Conservation (phyloP, 78 protist species). For the Planoprotostelium fungivorum region DNA sequence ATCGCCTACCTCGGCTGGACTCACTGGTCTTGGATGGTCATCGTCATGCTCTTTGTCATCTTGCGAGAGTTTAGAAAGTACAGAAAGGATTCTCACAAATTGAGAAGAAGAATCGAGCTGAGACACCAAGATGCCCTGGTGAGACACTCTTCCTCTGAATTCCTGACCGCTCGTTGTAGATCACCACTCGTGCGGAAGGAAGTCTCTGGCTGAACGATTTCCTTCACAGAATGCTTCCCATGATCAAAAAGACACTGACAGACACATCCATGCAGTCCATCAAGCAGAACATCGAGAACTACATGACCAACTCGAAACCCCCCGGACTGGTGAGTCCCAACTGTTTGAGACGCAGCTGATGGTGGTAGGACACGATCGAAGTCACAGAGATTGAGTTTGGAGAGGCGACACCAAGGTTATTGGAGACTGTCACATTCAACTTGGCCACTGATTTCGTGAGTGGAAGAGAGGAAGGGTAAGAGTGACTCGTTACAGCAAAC, state of each 20-base stretch:
- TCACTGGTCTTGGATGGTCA: neutral
- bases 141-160: neutral
- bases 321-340: neutral
- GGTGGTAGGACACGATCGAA: neutral
- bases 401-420: neutral
- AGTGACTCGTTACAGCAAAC: neutral
- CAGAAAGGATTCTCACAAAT: neutral
- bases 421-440: neutral
- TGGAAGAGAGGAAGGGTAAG: neutral
- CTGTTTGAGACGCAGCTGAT: neutral
- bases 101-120: neutral
- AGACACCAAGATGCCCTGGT: neutral
- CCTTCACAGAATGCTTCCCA: neutral
- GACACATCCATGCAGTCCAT: neutral
- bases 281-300: neutral
- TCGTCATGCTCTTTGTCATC: neutral
- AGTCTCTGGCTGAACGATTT: neutral
- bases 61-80: neutral
- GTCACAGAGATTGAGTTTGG: neutral
- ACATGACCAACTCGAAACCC: neutral
- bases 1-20: neutral
- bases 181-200: neutral
- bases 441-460: neutral
- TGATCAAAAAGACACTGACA: neutral
- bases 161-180: neutral